phyloP scores from a whole-genome alignment of 2,329 filamentous ascomycete species.

The Nectriaceae sp. region DNA sequence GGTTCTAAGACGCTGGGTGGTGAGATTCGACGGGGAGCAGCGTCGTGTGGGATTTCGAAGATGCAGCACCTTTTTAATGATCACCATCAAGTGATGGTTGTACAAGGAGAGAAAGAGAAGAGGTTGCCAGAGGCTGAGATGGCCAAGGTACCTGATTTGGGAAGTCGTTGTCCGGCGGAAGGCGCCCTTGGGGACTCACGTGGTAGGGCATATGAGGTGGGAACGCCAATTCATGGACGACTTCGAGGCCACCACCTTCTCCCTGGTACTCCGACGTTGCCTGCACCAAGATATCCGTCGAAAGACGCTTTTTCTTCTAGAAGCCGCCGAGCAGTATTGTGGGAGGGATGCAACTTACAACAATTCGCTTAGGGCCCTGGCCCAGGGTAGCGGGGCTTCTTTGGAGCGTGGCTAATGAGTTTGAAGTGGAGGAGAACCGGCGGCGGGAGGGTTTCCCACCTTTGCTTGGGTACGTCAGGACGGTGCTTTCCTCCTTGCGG shows the following conservation, averaged over 20 bases:
- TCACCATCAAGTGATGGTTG: not conserved
- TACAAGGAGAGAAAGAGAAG: not conserved
- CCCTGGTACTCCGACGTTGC: not conserved
- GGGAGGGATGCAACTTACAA: not conserved
- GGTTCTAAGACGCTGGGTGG: not conserved
- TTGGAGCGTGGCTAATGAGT: not conserved
- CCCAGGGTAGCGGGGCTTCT: not conserved
- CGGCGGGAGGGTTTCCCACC: not conserved
- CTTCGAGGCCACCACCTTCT: no score
- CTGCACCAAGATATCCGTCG: no score
- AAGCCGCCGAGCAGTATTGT: not conserved
- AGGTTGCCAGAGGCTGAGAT: not conserved
- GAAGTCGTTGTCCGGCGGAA: not conserved
- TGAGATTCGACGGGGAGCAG: no score
- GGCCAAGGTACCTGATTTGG: constrained; percentile 1
- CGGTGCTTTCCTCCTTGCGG: no score
- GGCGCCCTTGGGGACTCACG: not conserved
- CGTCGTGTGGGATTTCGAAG: no score
- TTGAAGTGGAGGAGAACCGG: not conserved
- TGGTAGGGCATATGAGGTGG: not conserved
- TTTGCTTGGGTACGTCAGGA: no score
- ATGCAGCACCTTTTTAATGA: not conserved
- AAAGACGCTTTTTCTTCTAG: no score
- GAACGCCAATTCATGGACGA: not conserved
- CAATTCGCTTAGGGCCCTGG: not conserved